phyloP scores from a whole-genome alignment of 73 alveolate species.

The Paramecium sexaurelia region DNA sequence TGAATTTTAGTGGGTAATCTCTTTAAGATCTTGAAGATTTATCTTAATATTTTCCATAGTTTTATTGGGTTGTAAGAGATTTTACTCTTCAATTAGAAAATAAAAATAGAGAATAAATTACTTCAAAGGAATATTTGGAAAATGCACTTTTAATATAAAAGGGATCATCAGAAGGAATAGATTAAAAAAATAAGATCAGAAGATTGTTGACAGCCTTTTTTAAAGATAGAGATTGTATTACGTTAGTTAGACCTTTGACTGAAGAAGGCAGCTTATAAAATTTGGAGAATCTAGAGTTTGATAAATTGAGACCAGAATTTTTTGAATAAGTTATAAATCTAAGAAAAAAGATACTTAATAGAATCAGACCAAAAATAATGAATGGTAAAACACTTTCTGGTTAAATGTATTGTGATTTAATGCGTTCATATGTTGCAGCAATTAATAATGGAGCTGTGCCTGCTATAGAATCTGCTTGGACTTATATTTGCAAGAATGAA shows the following conservation, averaged over 20 bases:
- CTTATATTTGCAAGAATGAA: conserved; percentile 85
- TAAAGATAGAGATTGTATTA: conserved; percentile 96
- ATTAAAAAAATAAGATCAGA: conserved; percentile 92
- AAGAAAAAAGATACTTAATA: conserved; percentile 85
- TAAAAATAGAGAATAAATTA: conserved; percentile 88
- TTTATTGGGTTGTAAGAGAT: conserved; percentile 98
- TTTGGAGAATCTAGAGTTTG: conserved; percentile 84
- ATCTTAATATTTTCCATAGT: conserved; percentile 92
- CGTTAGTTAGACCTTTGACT: conserved; percentile 96
- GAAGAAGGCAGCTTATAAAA: conserved; percentile 89
- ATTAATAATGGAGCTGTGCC: conserved; percentile 90
- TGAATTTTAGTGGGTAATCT: conserved; percentile 61
- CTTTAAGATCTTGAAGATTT: conserved; percentile 93
- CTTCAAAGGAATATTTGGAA: conserved; percentile 96
- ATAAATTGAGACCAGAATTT: conserved; percentile 93
- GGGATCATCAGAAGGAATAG: conserved; percentile 87
- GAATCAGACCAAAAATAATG: conserved; percentile 87
- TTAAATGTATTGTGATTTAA: conserved; percentile 82
- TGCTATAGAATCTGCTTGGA: conserved; percentile 79
- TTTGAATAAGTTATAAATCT: conserved; percentile 87
- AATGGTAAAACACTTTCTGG: conserved; percentile 92
- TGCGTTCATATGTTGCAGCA: conserved; percentile 79
- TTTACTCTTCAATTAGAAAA: conserved; percentile 93
- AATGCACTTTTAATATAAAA: conserved; percentile 81
- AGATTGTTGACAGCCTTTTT: conserved; percentile 92